Conservation (phyloP, 2,329 filamentous ascomycete species). For the Cordyceps cateniannulata region DNA sequence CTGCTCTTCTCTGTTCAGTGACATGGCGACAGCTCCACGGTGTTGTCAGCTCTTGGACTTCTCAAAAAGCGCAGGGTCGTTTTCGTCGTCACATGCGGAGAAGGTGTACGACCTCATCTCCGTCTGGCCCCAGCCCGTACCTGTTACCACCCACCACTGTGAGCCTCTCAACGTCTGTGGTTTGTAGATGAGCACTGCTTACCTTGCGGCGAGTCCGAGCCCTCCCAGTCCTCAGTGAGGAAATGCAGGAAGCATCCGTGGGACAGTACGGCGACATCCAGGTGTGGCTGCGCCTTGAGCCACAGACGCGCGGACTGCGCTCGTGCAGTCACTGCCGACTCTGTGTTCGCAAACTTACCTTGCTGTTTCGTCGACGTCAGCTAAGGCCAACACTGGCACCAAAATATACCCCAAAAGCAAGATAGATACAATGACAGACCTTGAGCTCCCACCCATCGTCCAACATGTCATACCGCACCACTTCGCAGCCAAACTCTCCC, state of each 20-base stretch:
- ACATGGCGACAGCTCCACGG: too few species aligned
- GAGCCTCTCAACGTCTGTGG: not conserved
- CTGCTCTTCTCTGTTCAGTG: too few species aligned
- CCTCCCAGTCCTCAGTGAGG: slow-evolving; percentile 67
- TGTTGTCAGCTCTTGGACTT: too few species aligned
- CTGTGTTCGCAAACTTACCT: too few species aligned
- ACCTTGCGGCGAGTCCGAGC: slow-evolving; percentile 33
- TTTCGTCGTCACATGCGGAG: too few species aligned
- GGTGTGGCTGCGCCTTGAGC: slow-evolving; percentile 42
- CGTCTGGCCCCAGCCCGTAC: slow-evolving; percentile 62
- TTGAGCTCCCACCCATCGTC: slow-evolving; percentile 71
- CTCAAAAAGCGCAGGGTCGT: too few species aligned
- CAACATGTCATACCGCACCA: slow-evolving; percentile 55
- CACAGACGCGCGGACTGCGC: slow-evolving; percentile 52
- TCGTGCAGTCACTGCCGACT: too few species aligned
- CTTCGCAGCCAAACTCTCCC: slow-evolving; percentile 45
- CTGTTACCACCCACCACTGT: slow-evolving; percentile 25
- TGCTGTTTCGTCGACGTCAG: too few species aligned
- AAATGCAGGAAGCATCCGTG: slow-evolving; percentile 76
- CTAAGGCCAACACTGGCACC: too few species aligned
- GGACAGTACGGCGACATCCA: slow-evolving; percentile 63
- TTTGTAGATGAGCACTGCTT: slow-evolving; percentile 17
- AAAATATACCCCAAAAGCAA: too few species aligned
- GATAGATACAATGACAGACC: too few species aligned
- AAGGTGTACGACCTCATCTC: slow-evolving; percentile 59